Base-by-base conservation (phyloP, 2,329 filamentous ascomycete species). In the Fusarium keratoplasticum region DNA sequence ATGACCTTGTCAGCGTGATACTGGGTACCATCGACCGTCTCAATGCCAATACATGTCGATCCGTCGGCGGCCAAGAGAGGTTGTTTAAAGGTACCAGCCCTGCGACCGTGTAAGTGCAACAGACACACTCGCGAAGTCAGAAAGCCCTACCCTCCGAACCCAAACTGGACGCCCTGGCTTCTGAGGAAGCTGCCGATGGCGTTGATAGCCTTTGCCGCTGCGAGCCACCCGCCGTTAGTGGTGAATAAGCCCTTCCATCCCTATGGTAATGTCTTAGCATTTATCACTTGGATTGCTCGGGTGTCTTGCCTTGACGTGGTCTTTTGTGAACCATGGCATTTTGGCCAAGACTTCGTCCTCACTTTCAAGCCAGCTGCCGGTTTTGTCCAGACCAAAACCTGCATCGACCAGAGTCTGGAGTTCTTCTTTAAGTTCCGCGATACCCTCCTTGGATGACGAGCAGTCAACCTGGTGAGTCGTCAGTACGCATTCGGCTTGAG, bases 131-230 rank as follows among this genome's bases (percentile, higher is more conserved):
- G 20, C 13, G 5, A 25, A 13, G 31, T 11, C 3, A 29, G n/a
- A 10, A 10, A 6, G 16, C 25, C 64, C 7, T 63, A 67, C 64
- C 64, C 25, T 3, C 64, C 29, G 40, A 63, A 67, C 18, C 64
- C 64, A 20, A 67, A 67, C 22, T 63, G 16, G 6, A 67, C 64
- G 50, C 64, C 64, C 22, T 67, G 50, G 22, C 22, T 47, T 31
- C 29, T 25, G 16, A 67, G 64, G 29, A 57, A 63, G 18, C 60
- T 8, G 27, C 64, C 64, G 14, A 66, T 66, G 11, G 58, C 47
- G 18, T 66, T 47, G 58, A 66, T 62, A 8, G 64, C 64, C n/a
- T 66, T 66, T 9, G 64, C 58, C 4, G 59, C 64, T 38, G 64
- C 64, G 8, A 66, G 64, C 64, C 64, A 66, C 10, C 64, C 64